phyloP scores from a whole-genome alignment of 1,139 yeast genomes.

The Arxiozyma slooffiae region DNA sequence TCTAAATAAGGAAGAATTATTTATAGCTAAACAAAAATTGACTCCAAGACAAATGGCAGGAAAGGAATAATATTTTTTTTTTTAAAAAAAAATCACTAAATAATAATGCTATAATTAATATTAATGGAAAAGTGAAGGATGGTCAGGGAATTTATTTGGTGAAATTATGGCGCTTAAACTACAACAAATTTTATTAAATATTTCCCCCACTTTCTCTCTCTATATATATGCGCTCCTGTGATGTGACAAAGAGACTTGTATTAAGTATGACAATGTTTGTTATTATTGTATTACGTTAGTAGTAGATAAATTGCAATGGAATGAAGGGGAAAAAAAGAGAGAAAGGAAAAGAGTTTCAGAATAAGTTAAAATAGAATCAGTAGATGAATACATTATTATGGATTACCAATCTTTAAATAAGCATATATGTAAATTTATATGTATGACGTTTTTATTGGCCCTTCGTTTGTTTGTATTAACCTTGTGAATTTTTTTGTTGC shows the following conservation, averaged over 20 bases:
- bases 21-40: constrained; percentile 18
- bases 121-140: too few relatives aligned
- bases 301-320: neutral
- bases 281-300: too few relatives aligned
- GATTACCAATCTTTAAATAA: neutral
- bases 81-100: neutral
- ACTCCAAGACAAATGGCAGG: constrained; percentile 4
- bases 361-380: neutral
- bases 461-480: too few relatives aligned
- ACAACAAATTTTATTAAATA: neutral
- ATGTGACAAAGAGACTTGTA: too few relatives aligned
- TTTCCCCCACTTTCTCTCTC: neutral
- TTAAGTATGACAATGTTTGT: neutral
- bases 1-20: constrained; percentile 20
- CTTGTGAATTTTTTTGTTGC: neutral
- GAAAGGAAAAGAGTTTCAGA: neutral
- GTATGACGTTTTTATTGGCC: too few relatives aligned
- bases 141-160: neutral
- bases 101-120: too few relatives aligned
- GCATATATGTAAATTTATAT: neutral
- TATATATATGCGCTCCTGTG: neutral
- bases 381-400: neutral
- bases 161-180: neutral
- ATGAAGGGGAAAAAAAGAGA: neutral
- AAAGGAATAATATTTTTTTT: neutral